Evolutionary conservation across 2,329 filamentous ascomycete genomes (phyloP).

Genomic region (Stenocarpella maydis): DNA sequence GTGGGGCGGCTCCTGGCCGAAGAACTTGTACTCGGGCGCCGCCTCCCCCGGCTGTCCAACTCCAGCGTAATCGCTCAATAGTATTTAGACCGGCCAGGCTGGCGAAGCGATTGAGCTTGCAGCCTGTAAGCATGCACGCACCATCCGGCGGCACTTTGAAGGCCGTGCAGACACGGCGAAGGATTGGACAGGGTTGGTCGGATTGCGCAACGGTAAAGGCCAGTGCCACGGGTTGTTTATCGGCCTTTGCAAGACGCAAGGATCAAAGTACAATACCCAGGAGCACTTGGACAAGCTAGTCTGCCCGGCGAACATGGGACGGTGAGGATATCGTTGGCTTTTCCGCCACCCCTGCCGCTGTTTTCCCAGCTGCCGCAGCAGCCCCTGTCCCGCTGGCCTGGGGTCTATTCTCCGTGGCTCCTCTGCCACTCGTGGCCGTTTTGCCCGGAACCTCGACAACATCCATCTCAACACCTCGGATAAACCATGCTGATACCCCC

Average conservation of each 20-base stretch:
- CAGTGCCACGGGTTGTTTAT: neutral
- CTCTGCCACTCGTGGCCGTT: conserved; percentile 6
- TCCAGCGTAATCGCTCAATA: neutral
- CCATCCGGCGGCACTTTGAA: neutral
- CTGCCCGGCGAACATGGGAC: neutral
- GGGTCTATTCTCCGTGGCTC: neutral
- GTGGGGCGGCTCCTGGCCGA: neutral
- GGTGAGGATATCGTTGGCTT: conserved; percentile 14
- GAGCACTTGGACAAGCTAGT: neutral
- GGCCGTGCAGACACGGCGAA: neutral
- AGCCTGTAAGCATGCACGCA: neutral
- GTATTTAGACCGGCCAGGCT: neutral
- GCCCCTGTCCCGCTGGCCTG: conserved; percentile 7
- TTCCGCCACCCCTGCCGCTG: neutral
- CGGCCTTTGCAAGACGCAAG: neutral
- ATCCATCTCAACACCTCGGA: conserved; percentile 78
- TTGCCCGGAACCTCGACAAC: conserved; percentile 19
- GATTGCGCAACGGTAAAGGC: neutral
- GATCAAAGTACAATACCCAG: neutral
- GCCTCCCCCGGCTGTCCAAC: neutral
- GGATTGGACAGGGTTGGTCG: neutral
- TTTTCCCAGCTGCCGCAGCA: neutral
- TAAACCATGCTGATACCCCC: conserved; percentile 82
- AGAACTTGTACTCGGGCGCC: too few species aligned
- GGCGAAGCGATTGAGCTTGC: neutral